Conservation (phyloP, 2,329 filamentous ascomycete genomes). For the Cephalotrichum gorgonifer region DNA sequence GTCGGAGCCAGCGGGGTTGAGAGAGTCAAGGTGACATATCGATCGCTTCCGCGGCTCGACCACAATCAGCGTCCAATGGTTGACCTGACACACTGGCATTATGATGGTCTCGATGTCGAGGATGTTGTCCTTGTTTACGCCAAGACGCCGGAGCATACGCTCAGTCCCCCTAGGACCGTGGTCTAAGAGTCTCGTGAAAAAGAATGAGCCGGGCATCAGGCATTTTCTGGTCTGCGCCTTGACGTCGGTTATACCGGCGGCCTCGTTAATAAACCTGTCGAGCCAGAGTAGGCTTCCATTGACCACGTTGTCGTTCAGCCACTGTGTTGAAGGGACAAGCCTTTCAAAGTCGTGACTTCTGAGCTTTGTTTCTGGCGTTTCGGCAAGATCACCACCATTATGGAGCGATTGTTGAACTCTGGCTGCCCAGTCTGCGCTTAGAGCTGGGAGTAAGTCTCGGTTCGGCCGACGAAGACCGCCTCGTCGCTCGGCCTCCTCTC, state of each 20-base stretch:
- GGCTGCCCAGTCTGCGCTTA: slow-evolving; percentile 1
- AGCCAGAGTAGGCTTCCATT: slow-evolving; percentile 55
- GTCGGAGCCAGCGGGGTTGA: slow-evolving; percentile 31
- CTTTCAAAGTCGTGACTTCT: slow-evolving; percentile 51
- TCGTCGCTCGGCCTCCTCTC: neutral
- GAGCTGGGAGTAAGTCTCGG: neutral
- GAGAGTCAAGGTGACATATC: slow-evolving; percentile 61
- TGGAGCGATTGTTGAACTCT: neutral
- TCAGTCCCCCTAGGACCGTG: slow-evolving; percentile 36
- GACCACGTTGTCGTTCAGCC: slow-evolving; percentile 71
- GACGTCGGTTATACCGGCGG: slow-evolving; percentile 38
- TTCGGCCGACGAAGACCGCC: slow-evolving; percentile 4
- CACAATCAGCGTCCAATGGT: slow-evolving; percentile 64
- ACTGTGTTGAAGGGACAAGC: slow-evolving; percentile 44
- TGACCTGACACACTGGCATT: slow-evolving; percentile 54
- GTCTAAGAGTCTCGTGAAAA: slow-evolving; percentile 44
- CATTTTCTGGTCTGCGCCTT: slow-evolving; percentile 44
- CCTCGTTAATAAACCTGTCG: slow-evolving; percentile 46
- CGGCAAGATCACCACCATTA: neutral
- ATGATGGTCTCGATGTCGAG: slow-evolving; percentile 57
- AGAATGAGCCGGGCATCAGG: slow-evolving; percentile 55
- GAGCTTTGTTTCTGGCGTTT: slow-evolving; percentile 7
- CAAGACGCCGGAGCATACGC: slow-evolving; percentile 45
- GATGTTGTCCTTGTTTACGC: slow-evolving; percentile 50
- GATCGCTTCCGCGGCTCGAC: slow-evolving; percentile 50